Percentiles rank a stretch among this genome's conserved stretches.
Evolutionary conservation across 2,329 filamentous ascomycete species (phyloP).

Genomic region (Chaetomium olivaceum): DNA sequence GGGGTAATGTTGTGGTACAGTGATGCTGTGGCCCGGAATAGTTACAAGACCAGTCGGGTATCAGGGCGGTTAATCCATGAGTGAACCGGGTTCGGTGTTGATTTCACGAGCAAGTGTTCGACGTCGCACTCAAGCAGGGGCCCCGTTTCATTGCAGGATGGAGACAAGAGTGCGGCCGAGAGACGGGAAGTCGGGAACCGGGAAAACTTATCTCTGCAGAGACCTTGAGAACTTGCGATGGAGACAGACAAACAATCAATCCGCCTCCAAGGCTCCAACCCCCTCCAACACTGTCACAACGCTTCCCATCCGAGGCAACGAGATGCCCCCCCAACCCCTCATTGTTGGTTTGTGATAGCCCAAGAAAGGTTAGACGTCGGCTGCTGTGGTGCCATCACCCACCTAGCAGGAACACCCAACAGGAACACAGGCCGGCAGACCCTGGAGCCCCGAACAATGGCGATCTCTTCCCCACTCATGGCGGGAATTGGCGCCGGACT

Average conservation of each 20-base stretch:
- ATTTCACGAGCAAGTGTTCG: not conserved
- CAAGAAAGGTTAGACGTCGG: slow-evolving; percentile 1
- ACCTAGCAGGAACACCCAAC: no score
- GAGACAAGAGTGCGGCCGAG: not conserved
- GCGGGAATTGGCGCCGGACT: not conserved
- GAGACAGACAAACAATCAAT: not conserved
- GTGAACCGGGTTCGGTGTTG: not conserved
- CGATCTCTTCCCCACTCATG: slow-evolving; percentile 6
- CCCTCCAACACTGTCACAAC: not conserved
- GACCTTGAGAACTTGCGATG: not conserved
- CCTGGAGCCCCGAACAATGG: not conserved
- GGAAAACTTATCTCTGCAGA: not conserved
- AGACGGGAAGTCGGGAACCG: not conserved
- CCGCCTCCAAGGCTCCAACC: no score
- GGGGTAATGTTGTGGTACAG: not conserved
- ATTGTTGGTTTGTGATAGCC: not conserved
- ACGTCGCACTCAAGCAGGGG: not conserved
- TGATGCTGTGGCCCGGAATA: not conserved
- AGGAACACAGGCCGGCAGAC: not conserved
- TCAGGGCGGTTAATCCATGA: not conserved
- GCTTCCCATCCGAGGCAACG: not conserved
- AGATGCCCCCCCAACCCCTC: not conserved
- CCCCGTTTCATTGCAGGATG: not conserved
- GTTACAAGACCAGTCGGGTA: not conserved
- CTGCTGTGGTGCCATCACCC: slow-evolving; percentile 4